Evolutionary conservation across 768 basidiomycete genomes (phyloP), one percentile per base, ranked within the genome.

Genomic region (Panus rudis): DNA sequence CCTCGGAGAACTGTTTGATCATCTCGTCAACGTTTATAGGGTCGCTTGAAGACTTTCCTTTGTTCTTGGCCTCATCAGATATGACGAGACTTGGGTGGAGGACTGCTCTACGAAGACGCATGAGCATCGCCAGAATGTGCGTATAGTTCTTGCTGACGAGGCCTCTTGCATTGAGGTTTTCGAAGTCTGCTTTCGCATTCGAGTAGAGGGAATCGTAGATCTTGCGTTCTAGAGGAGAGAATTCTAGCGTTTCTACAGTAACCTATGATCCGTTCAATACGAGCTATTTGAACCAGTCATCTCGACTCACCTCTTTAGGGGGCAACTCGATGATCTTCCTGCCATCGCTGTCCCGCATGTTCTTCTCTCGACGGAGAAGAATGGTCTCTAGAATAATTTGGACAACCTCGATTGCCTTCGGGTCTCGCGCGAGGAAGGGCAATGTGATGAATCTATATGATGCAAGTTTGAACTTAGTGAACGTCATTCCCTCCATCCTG

Each of bases 351-450:
- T 93, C 93, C 27, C 78, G 77, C 89, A 92, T 94, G 41, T 77
- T 83, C 69, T 98, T 98, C 63, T 97, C 93, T 49, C 94, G 76
- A 12, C 94, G 76, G 6, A 98, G 69, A 4, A 98, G 68, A 38
- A 90, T 74, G 26, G 80, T 89, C 60, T 94, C 91, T 14, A 97
- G 71, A 47, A 97, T 92, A 45, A 92, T 85, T 63, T 97, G 93
- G 0, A 97, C 92, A 33, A 97, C 83, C 54, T 94, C 91, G 37
- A 97, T 84, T 0, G 91, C 93, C 56, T 92, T 92, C 0, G 88
- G 80, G 60, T 97, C 93, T 27, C 81, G 84, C 34, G 83, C 84
- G 42, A 93, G 72, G 67, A 97, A 98, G 7, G 94, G 94, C 3
- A 92, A 63, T 0, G 88, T 93, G 46, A 96, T 88, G 56, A 94